Conservation (phyloP, 768 basidiomycete species). For the Serendipita sp. region DNA sequence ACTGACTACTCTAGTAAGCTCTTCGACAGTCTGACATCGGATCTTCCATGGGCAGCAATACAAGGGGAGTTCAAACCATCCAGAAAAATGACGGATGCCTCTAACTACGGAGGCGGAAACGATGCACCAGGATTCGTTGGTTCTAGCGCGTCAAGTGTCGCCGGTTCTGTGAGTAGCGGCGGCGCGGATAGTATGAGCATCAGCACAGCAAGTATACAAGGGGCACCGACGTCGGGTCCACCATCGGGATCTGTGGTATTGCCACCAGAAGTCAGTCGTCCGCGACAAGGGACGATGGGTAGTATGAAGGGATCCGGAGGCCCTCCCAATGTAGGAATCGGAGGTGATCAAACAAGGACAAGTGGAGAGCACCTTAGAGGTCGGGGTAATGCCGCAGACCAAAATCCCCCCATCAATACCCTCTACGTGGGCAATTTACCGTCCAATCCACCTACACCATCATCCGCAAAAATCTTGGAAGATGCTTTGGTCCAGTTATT, state of each 20-base stretch:
- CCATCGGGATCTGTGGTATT: slow-evolving; percentile 55
- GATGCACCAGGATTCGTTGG: neutral
- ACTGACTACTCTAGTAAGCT: neutral
- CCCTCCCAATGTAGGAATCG: slow-evolving; percentile 26
- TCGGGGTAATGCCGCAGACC: slow-evolving; percentile 40
- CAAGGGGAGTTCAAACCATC: neutral
- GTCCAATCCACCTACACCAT: slow-evolving; percentile 52
- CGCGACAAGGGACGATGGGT: slow-evolving; percentile 14
- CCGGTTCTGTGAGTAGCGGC: slow-evolving; percentile 21
- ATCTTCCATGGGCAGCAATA: neutral
- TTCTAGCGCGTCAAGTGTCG: slow-evolving; percentile 28
- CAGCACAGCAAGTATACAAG: neutral
- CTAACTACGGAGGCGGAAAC: neutral
- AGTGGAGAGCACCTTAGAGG: slow-evolving; percentile 9
- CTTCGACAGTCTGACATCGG: neutral
- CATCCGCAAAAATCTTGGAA: slow-evolving; percentile 69
- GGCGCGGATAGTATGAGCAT: slow-evolving; percentile 5
- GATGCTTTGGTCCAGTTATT: slow-evolving; percentile 76
- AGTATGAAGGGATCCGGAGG: slow-evolving; percentile 23
- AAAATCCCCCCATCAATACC: slow-evolving; percentile 97
- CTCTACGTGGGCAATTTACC: slow-evolving; percentile 99
- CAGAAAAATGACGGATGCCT: neutral
- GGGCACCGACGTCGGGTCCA: slow-evolving; percentile 21
- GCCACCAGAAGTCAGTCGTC: slow-evolving; percentile 51
- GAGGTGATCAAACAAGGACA: slow-evolving; percentile 8